Conservation (phyloP, 441 rosid species). For the Populus trichocarpa region DNA sequence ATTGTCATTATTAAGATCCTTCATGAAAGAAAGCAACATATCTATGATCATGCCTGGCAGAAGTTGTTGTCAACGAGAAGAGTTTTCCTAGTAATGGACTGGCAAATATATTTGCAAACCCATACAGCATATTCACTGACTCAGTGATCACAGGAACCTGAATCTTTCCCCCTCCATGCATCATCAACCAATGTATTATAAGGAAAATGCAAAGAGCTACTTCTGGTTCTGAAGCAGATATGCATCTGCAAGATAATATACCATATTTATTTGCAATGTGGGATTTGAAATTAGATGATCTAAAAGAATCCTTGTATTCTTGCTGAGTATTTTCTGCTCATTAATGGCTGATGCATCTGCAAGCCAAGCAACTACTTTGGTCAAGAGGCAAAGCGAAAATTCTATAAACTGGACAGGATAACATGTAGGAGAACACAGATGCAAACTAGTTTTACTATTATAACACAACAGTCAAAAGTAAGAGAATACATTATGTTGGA, state of each 20-base stretch:
- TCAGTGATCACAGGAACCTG: too few relatives aligned
- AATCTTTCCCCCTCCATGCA: not conserved
- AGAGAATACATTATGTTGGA: not conserved
- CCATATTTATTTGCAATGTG: not conserved
- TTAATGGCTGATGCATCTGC: not conserved
- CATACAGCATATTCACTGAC: too few relatives aligned
- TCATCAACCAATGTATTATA: not conserved
- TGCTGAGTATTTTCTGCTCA: not conserved
- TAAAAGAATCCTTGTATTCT: not conserved
- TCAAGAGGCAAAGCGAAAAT: not conserved
- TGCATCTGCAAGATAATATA: not conserved
- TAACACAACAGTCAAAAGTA: not conserved
- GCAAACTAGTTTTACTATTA: not conserved
- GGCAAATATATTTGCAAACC: too few relatives aligned
- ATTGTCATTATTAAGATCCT: not conserved
- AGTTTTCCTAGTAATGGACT: too few relatives aligned
- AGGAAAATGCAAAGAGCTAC: not conserved
- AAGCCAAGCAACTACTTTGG: not conserved
- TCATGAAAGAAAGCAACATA: too few relatives aligned
- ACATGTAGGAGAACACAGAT: not conserved
- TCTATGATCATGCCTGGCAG: too few relatives aligned
- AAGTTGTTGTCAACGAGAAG: too few relatives aligned
- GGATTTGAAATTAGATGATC: not conserved
- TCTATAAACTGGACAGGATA: not conserved
- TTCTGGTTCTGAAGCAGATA: not conserved